Conservation (phyloP, 179 eudicot species). For the Spinacia oleracea region DNA sequence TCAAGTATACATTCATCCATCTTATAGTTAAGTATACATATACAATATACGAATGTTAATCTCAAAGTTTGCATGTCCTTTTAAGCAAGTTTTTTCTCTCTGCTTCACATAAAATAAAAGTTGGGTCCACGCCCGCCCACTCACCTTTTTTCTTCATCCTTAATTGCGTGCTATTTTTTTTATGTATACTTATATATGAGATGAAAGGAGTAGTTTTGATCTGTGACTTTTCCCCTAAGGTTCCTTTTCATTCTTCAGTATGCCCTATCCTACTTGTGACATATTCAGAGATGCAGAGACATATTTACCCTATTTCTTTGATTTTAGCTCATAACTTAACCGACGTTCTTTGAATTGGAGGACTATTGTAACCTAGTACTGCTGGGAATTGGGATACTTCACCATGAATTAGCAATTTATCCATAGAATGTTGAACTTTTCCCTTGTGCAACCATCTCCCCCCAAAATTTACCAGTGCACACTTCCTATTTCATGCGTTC, state of each 20-base stretch:
- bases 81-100: too few relatives aligned
- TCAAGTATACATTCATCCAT: too few relatives aligned
- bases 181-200: too few relatives aligned
- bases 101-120: too few relatives aligned
- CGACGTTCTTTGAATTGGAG: neutral
- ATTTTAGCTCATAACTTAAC: neutral
- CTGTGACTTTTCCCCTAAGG: too few relatives aligned
- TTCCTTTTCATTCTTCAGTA: neutral
- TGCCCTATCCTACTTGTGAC: neutral
- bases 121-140: too few relatives aligned
- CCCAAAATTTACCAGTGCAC: neutral
- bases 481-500: neutral
- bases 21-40: too few relatives aligned
- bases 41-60: too few relatives aligned
- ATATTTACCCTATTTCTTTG: neutral
- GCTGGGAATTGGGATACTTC: neutral
- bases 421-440: neutral
- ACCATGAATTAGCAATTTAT: neutral
- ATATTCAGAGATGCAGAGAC: neutral
- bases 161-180: too few relatives aligned
- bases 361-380: neutral
- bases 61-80: too few relatives aligned
- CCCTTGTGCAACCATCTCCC: neutral
- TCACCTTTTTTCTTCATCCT: too few relatives aligned
- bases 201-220: neutral